Evolutionary conservation across 768 basidiomycete genomes (phyloP).

Genomic region (Myochromella boudieri): DNA sequence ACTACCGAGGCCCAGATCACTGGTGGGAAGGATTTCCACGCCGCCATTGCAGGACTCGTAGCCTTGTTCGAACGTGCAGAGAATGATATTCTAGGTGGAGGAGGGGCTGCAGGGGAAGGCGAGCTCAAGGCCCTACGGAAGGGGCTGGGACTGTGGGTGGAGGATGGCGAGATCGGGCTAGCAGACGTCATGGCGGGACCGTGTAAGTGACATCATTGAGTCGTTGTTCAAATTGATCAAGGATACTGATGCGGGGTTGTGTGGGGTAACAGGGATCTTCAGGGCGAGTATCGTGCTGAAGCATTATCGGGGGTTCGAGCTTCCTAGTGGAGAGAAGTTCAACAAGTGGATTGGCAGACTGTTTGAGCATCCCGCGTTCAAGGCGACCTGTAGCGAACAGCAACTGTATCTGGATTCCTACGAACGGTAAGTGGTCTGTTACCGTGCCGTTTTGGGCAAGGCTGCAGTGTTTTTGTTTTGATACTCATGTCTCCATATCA

Average conservation of each 20-base stretch:
- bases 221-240: no score
- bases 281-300: constrained; percentile 62
- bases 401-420: constrained; percentile 71
- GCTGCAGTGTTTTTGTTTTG: neutral
- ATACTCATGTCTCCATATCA: neutral
- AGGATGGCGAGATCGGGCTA: constrained; percentile 57
- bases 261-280: constrained; percentile 68
- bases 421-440: constrained; percentile 50
- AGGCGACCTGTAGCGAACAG: constrained; percentile 66
- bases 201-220: no score
- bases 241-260: no score
- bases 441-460: no score
- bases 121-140: constrained; percentile 35
- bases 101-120: constrained; percentile 39
- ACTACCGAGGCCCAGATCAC: constrained; percentile 50
- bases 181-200: constrained; percentile 70
- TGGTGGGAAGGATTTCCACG: constrained; percentile 51
- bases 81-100: constrained; percentile 36
- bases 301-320: constrained; percentile 66
- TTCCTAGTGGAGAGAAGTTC: constrained; percentile 50
- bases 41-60: constrained; percentile 50
- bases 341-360: constrained; percentile 53
- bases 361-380: constrained; percentile 62
- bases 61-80: constrained; percentile 58
- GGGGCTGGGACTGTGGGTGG: constrained; percentile 61